Evolutionary conservation across 768 basidiomycete species (phyloP), one percentile per base, ranked within the genome.

Genomic region (Boletus eberwhitei): DNA sequence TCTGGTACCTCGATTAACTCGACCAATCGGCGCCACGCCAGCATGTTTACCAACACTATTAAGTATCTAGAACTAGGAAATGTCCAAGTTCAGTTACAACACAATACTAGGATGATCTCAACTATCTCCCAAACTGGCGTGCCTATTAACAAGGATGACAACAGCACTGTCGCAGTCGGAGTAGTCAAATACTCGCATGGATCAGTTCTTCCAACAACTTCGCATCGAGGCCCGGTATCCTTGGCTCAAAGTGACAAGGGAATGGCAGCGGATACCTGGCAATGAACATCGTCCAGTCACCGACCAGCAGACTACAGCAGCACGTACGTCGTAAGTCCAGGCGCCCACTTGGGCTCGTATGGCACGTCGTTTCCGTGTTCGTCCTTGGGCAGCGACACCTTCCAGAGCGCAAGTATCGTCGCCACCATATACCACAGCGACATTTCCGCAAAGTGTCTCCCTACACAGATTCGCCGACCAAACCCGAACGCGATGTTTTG

Each of bases 391-490:
- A 54, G 13, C 19, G 52, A 51, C 14, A 57, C 40, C 31, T 55
- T 62, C 49, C 60, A 62, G n/a, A 61, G 26, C 2, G 55, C 46
- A 6, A 62, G 62, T 19, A 64, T 52, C 39, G 54, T 64, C 26
- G 62, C 42, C n/a, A 58, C 40, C 6, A 48, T 55, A 49, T 22
- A 50, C 54, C 64, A 61, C 42, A 61, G 12, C n/a, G 61, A 57
- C 8, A 19, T 31, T 13, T 60, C 54, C 5, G 50, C 59, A 54
- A 62, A 62, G 53, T 59, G 51, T 26, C 52, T 53, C 21, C 64
- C 62, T 22, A 58, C 61, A 32, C 66, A 64, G 19, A 43, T 52
- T 17, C 66, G 57, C 32, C 64, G 54, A 31, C 67, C 64, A 24
- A 60, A 62, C 14, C 64, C 64, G 7, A 64, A 68, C 12, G 47